Conservation (phyloP, 352 stramenopile species). For the Phytophthora lateralis region DNA sequence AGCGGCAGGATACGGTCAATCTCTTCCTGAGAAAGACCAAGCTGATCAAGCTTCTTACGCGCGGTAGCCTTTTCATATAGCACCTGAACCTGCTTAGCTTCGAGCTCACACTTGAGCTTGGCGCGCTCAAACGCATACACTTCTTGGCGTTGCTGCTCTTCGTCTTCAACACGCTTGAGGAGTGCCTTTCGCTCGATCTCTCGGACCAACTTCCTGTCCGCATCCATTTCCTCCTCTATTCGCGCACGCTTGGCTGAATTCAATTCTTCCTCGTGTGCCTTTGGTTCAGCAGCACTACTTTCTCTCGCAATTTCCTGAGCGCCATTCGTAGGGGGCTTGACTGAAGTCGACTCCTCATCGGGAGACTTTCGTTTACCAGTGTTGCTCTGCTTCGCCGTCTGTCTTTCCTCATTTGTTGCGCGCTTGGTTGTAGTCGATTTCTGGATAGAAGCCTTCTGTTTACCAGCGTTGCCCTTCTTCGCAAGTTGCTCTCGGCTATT, state of each 20-base stretch:
- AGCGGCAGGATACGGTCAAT: slow-evolving; percentile 50
- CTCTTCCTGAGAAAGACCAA: slow-evolving; percentile 45
- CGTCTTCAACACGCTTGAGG: slow-evolving; percentile 34
- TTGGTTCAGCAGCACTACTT: slow-evolving; percentile 14
- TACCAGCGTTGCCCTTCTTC: not conserved
- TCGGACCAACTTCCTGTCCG: slow-evolving; percentile 7
- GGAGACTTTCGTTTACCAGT: not conserved
- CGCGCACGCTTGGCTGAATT: slow-evolving; percentile 17
- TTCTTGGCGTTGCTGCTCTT: slow-evolving; percentile 35
- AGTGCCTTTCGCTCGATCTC: slow-evolving; percentile 33
- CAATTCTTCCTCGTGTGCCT: slow-evolving; percentile 13
- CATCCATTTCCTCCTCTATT: slow-evolving; percentile 12
- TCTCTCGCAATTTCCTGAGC: not conserved
- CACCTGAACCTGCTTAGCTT: slow-evolving; percentile 44
- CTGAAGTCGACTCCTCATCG: not conserved
- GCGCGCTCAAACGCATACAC: slow-evolving; percentile 31
- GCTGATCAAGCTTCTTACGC: slow-evolving; percentile 50
- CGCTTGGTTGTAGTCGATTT: not conserved
- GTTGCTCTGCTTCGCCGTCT: not conserved
- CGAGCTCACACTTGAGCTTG: slow-evolving; percentile 35
- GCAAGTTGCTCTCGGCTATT: slow-evolving; percentile 3
- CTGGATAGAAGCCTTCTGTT: not conserved
- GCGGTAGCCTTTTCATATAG: slow-evolving; percentile 53
- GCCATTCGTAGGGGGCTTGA: not conserved
- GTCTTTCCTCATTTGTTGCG: not conserved